phyloP scores from a whole-genome alignment of 2,329 filamentous ascomycete genomes.

The Apiospora rasikravindrae region DNA sequence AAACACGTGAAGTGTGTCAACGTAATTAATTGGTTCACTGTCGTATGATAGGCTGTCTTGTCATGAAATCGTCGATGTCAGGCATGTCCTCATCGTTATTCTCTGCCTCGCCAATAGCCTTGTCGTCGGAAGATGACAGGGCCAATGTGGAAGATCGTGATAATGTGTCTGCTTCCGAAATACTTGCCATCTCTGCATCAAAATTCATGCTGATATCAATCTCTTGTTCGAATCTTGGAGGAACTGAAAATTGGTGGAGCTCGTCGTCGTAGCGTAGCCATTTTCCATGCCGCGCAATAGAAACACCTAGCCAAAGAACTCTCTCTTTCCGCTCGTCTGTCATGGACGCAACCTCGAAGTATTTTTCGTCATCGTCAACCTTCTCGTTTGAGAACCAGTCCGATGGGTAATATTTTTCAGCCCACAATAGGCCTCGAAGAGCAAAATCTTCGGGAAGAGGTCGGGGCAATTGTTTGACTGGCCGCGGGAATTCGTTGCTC shows the following conservation, averaged over 20 bases:
- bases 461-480: constrained; percentile 49
- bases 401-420: constrained; percentile 59
- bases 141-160: neutral
- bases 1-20: neutral
- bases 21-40: neutral
- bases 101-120: neutral
- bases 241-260: constrained; percentile 46
- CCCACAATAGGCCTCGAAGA: constrained; percentile 66
- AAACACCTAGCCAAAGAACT: constrained; percentile 62
- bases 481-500: constrained; percentile 51
- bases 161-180: neutral
- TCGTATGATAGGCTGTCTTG: neutral
- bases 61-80: constrained; percentile 3
- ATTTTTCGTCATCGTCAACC: constrained; percentile 71
- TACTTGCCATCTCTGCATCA: constrained; percentile 16
- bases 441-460: constrained; percentile 74
- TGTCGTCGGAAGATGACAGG: neutral
- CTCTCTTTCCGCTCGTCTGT: constrained; percentile 61
- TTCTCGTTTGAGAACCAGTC: constrained; percentile 63
- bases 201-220: constrained; percentile 28
- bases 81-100: constrained; percentile 13
- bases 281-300: constrained; percentile 47
- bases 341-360: constrained; percentile 66
- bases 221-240: constrained; percentile 43
- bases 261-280: constrained; percentile 53